These are phyloP conservation scores for Austroboletus eburneus DNA, from an alignment of 768 basidiomycete species.

Conservation along the genomic window DNA sequence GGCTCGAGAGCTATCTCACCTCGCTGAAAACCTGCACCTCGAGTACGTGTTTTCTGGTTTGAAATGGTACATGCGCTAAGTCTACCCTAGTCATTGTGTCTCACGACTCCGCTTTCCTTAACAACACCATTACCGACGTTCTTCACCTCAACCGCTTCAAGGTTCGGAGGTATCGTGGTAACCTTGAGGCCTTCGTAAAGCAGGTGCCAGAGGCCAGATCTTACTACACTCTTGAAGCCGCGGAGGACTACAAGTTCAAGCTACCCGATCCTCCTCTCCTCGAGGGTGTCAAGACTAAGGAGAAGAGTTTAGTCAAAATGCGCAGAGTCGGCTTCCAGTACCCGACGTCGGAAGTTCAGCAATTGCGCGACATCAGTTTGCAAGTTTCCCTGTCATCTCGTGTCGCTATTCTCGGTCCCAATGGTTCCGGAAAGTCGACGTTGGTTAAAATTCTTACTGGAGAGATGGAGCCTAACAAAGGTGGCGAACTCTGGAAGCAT, in stretches of 20 bases:
- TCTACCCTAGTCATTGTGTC: slow-evolving; percentile 78
- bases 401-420: slow-evolving; percentile 96
- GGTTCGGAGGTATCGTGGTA: slow-evolving; percentile 91
- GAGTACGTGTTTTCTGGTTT: slow-evolving; percentile 42
- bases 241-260: slow-evolving; percentile 98
- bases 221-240: slow-evolving; percentile 94
- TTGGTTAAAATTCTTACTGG: slow-evolving; percentile 96
- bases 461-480: slow-evolving; percentile 94
- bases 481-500: slow-evolving; percentile 98
- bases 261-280: slow-evolving; percentile 95
- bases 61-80: slow-evolving; percentile 7
- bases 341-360: slow-evolving; percentile 79
- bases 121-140: slow-evolving; percentile 97
- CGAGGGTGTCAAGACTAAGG: slow-evolving; percentile 99
- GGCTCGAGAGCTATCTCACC: slow-evolving; percentile 93
- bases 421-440: slow-evolving; percentile 98
- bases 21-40: slow-evolving; percentile 88
- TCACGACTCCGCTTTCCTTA: slow-evolving; percentile 96
- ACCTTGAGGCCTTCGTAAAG: slow-evolving; percentile 92
- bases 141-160: slow-evolving; percentile 99
- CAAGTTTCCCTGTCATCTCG: slow-evolving; percentile 98
- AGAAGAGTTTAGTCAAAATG: slow-evolving; percentile 96
- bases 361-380: slow-evolving; percentile 90
- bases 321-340: slow-evolving; percentile 98
- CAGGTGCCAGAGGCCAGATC: slow-evolving; percentile 95